These are phyloP conservation scores for Oryza officinalis DNA, from an alignment of 176 grass and related monocot genomes.

Conservation along the genomic window DNA sequence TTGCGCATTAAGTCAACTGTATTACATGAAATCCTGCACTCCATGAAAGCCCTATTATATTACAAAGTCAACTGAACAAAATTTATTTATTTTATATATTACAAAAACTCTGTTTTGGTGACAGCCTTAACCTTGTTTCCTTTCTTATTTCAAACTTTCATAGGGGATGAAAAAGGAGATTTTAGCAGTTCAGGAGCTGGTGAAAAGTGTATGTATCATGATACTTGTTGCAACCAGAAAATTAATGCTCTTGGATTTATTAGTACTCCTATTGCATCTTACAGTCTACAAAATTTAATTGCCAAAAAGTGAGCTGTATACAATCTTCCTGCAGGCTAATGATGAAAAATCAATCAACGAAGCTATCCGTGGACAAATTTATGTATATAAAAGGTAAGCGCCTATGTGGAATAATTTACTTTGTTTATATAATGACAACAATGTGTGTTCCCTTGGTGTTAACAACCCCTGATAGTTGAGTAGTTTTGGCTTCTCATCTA, in stretches of 20 bases:
- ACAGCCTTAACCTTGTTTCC: neutral
- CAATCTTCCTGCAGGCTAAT: constrained; percentile 16
- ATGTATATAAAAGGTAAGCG: constrained; percentile 1
- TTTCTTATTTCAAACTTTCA: constrained; percentile 10
- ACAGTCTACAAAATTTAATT: neutral
- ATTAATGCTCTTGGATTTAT: constrained; percentile 6
- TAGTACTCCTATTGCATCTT: neutral
- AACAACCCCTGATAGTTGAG: neutral
- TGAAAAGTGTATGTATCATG: neutral
- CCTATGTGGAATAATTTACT: neutral
- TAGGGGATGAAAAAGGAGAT: neutral
- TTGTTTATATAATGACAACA: constrained; percentile 7
- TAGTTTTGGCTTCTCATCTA: neutral
- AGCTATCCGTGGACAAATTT: neutral
- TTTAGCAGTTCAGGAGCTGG: neutral
- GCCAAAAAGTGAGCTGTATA: constrained; percentile 4
- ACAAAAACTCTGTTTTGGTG: constrained; percentile 11
- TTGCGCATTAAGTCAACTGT: neutral
- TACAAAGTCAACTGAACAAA: neutral
- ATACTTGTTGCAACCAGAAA: constrained; percentile 3
- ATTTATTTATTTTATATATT: neutral
- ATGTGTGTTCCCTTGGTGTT: neutral
- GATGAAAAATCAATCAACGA: constrained; percentile 11
- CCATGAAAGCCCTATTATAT: neutral
- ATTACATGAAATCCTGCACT: neutral